Base-by-base conservation (phyloP, 805 yeast genomes). In the Komagataella pseudopastoris region DNA sequence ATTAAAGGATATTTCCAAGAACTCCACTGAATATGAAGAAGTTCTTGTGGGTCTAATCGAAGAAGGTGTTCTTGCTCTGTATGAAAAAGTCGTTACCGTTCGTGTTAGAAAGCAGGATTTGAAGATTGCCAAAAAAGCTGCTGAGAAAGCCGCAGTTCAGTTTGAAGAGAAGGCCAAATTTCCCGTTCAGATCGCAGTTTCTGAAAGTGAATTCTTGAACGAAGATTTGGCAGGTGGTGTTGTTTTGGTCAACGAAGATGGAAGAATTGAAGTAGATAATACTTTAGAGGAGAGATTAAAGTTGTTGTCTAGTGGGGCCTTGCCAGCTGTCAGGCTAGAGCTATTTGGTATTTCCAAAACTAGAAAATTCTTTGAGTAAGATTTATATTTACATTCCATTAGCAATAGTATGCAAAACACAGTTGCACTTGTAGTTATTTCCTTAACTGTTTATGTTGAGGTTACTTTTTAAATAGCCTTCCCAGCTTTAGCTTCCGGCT, bases 211-310 rank as follows among this genome's bases (percentile, higher is more conserved):
- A 46, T 80, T 68, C 65, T 76, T 93, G 63, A 76, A 75, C 57
- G 75, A 80, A 47, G 83, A 80, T 49, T 63, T 72, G 56, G 81
- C 91, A 44, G 99, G 99, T 56, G 99, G 99, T 64, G 88, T 82
- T 45, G 68, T 88, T 48, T 75, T 88, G 49, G 66, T 77, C 52
- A 86, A 85, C 63, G 77, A 77, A 44, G 66, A 77, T 46, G 95
- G 95, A 51, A 88, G 85, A 71, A 89, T 93, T 58, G 90, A 85
- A 60, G 88, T 93, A 52, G 76, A 87, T 70, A 93, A 93, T 74
- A 90, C 99, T 49, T 77, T 93, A 62, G 96, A 89, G 62, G 97
- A 90, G 74, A 87, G 99, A 71, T 80, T 93, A 63, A 78, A 83
- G 61, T 70, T 93, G 55, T 76, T 93, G 60, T 77, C 85, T 44